Percentiles rank a stretch among this genome's conserved stretches.
These are phyloP conservation scores for Phialophora macrospora DNA, from an alignment of 2,329 filamentous ascomycete species.

Conservation along the genomic window DNA sequence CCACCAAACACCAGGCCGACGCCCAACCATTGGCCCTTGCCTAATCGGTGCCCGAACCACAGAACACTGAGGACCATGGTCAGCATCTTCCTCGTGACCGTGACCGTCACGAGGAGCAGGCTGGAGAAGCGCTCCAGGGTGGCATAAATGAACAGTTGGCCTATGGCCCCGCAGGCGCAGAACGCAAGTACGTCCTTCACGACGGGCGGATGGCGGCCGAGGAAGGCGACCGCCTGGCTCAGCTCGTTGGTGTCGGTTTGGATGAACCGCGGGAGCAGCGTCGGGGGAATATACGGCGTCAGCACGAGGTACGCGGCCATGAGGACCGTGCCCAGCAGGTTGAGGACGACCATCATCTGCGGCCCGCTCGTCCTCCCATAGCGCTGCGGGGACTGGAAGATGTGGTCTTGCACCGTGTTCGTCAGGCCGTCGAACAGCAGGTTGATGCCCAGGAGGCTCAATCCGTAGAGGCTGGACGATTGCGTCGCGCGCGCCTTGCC, in stretches of 20 bases:
- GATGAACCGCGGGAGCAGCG: constrained; percentile 68
- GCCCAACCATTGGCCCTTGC: constrained; percentile 89
- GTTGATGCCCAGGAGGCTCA: constrained; percentile 84
- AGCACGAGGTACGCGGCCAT: constrained; percentile 77
- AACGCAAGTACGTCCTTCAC: constrained; percentile 90
- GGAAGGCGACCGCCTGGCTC: constrained; percentile 76
- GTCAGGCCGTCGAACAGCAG: constrained; percentile 94
- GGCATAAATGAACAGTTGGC: constrained; percentile 97
- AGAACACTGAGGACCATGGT: constrained; percentile 97
- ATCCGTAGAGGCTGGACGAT: constrained; percentile 66
- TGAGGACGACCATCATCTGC: constrained; percentile 99
- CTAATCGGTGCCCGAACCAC: constrained; percentile 88
- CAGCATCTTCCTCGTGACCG: constrained; percentile 97
- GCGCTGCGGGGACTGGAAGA: constrained; percentile 68
- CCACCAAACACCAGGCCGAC: constrained; percentile 93
- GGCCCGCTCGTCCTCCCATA: constrained; percentile 85
- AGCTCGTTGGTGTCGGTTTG: constrained; percentile 74
- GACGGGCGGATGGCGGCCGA: constrained; percentile 77
- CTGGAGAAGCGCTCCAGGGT: constrained; percentile 91
- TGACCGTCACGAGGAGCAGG: constrained; percentile 91
- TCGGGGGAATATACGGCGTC: constrained; percentile 77
- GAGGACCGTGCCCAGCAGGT: constrained; percentile 79
- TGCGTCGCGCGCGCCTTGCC: constrained; percentile 56
- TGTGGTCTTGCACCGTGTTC: constrained; percentile 94
- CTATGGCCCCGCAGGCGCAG: constrained; percentile 84